Conservation (phyloP, 108 stramenopile genomes). For the Chaetoceros tenuissimus region DNA sequence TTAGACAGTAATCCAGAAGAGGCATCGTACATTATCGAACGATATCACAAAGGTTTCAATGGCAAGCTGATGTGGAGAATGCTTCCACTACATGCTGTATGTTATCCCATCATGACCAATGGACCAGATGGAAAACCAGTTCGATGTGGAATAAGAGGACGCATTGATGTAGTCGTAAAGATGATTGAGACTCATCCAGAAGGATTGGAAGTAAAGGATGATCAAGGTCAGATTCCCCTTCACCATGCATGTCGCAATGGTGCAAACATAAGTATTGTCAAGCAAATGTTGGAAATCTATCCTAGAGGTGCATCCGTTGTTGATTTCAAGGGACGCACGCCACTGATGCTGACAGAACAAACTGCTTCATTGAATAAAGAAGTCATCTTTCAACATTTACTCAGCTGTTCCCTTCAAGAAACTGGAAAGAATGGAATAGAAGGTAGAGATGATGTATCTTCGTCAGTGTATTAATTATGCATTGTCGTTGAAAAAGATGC, state of each 20-base stretch:
- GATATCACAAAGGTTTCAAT: slow-evolving; percentile 44
- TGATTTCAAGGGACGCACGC: slow-evolving; percentile 58
- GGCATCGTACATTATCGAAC: slow-evolving; percentile 65
- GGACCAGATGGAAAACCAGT: slow-evolving; percentile 59
- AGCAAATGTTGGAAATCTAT: slow-evolving; percentile 41
- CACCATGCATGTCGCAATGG: slow-evolving; percentile 79
- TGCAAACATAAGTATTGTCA: slow-evolving; percentile 41
- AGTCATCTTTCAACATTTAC: slow-evolving; percentile 53
- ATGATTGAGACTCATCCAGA: slow-evolving; percentile 61
- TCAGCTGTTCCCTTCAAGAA: no score
- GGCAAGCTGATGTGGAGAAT: slow-evolving; percentile 61
- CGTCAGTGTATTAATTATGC: no score
- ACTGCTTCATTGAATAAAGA: slow-evolving; percentile 71
- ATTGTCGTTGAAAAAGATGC: no score
- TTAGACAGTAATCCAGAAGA: slow-evolving; percentile 53
- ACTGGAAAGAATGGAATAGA: no score
- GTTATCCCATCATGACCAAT: slow-evolving; percentile 67
- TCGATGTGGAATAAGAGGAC: no score
- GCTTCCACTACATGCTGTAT: slow-evolving; percentile 72
- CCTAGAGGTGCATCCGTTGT: slow-evolving; percentile 41
- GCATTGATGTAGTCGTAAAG: no score
- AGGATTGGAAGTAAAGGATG: slow-evolving; percentile 52
- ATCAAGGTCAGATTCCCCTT: slow-evolving; percentile 65
- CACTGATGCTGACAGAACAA: slow-evolving; percentile 55
- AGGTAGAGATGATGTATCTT: no score